Evolutionary conservation across 192 early-diverging fungal genomes (phyloP), one percentile per base, ranked within the genome.

Genomic region (Coemansia reversa): DNA sequence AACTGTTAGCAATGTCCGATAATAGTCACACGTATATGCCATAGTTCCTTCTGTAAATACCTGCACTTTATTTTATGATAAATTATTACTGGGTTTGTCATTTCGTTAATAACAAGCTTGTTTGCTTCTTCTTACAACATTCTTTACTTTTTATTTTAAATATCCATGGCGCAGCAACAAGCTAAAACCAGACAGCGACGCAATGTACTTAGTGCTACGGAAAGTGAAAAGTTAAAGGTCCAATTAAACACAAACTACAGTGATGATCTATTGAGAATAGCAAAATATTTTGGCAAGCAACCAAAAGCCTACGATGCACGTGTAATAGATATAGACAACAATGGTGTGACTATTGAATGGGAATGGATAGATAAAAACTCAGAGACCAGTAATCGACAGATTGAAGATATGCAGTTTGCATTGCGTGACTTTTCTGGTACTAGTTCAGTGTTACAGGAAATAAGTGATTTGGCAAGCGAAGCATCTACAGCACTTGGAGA

Each of bases 321-420:
- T 2, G 63, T 72, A 6, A 25, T 52, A 5, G 69, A 77, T 30
- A 65, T 77, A n/a, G 69, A 71, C 59, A 27, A 22, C 4, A 63
- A 61, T 61, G 69, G 69, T 6, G 48, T 78, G 3, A 65, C 66
- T 11, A 60, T 78, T 20, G 69, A 71, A 30, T 78, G 75, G 75
- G 47, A 68, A n/a, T 66, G 42, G 66, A 35, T 30, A 6, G 66
- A 39, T 9, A 39, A 3, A 11, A 62, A 22, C 22, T 51, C 32
- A 18, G 45, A n/a, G 3, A 28, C 27, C 25, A 48, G 14, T 5
- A 69, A 51, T 53, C 42, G 12, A 35, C 57, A 39, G 12, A 52
- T n/a, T 11, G 66, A 76, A 25, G 75, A 78, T 30, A 78, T 72
- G 75, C 69, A 69, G 55, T 78, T 78, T 59, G 63, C 69, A 9